phyloP scores from a whole-genome alignment of 805 yeast genomes.

The Spathaspora boniae region DNA sequence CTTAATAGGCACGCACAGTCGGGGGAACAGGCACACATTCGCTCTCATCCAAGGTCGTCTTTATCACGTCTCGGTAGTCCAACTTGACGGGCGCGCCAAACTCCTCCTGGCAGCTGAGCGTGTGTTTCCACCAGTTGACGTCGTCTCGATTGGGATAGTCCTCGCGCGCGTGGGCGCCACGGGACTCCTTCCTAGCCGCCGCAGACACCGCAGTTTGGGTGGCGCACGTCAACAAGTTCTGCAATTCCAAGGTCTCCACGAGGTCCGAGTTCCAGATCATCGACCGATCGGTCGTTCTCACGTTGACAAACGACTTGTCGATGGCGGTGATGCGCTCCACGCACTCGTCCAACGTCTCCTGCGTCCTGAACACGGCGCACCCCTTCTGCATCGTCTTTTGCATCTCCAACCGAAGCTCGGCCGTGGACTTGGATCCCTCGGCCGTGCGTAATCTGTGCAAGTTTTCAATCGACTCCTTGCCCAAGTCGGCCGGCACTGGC shows the following conservation, averaged over 20 bases:
- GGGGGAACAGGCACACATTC: constrained; percentile 98
- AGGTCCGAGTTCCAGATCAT: constrained; percentile 99
- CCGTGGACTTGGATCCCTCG: constrained; percentile 75
- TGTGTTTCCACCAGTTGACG: constrained; percentile 95
- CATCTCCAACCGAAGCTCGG: constrained; percentile 87
- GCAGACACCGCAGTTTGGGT: constrained; percentile 93
- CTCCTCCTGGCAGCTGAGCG: constrained; percentile 83
- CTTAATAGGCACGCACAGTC: constrained; percentile 87
- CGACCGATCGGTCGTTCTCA: constrained; percentile 90
- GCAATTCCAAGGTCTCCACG: constrained; percentile 93
- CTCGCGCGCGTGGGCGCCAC: constrained; percentile 99
- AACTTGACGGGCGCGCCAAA: constrained; percentile 70
- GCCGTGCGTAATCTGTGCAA: constrained; percentile 87
- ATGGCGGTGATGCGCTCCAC: constrained; percentile 72
- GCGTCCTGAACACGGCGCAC: constrained; percentile 94
- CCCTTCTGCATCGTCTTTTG: constrained; percentile 96
- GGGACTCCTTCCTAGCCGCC: constrained; percentile 91
- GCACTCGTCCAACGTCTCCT: constrained; percentile 88
- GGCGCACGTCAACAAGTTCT: constrained; percentile 95
- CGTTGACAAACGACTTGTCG: constrained; percentile 68
- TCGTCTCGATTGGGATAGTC: constrained; percentile 96
- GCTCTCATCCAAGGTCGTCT: constrained; percentile 78
- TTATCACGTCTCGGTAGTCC: constrained; percentile 82
- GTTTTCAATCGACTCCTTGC: constrained; percentile 85
- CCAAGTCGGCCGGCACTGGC: constrained; percentile 80